Evolutionary conservation across 768 basidiomycete species (phyloP).

Genomic region (Leccinum arenicola): DNA sequence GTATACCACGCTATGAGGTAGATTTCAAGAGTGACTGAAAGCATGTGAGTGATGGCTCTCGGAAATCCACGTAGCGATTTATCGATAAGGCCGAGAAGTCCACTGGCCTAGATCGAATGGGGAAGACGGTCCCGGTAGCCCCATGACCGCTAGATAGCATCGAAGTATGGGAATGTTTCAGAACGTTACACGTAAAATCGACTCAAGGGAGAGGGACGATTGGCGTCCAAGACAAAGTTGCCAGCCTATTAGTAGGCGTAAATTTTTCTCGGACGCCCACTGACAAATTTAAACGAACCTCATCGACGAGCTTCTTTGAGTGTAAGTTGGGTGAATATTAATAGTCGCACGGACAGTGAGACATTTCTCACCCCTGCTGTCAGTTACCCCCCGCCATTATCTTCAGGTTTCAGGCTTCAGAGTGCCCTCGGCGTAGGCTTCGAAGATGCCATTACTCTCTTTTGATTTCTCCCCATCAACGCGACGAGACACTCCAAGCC

Average conservation of each 20-base stretch:
- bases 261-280: not conserved
- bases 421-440: not conserved
- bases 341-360: not conserved
- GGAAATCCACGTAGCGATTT: not conserved
- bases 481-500: conserved; percentile 5
- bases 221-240: not conserved
- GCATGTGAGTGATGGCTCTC: conserved; percentile 6
- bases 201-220: not conserved
- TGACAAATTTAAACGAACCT: too few relatives aligned
- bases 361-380: conserved; percentile 3
- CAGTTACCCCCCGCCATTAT: not conserved
- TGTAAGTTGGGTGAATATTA: not conserved
- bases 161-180: not conserved
- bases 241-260: not conserved
- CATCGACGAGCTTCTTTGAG: not conserved
- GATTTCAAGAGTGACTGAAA: conserved; percentile 15
- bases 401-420: not conserved
- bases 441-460: conserved; percentile 30
- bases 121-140: not conserved
- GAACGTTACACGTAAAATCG: not conserved
- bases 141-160: not conserved
- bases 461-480: conserved; percentile 23
- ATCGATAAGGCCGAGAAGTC: not conserved
- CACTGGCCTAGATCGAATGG: not conserved
- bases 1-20: conserved; percentile 26